Percentiles rank a stretch among this genome's conserved stretches.
Evolutionary conservation across 2,329 filamentous ascomycete species (phyloP).

Genomic region (Helicocarpus griseus): DNA sequence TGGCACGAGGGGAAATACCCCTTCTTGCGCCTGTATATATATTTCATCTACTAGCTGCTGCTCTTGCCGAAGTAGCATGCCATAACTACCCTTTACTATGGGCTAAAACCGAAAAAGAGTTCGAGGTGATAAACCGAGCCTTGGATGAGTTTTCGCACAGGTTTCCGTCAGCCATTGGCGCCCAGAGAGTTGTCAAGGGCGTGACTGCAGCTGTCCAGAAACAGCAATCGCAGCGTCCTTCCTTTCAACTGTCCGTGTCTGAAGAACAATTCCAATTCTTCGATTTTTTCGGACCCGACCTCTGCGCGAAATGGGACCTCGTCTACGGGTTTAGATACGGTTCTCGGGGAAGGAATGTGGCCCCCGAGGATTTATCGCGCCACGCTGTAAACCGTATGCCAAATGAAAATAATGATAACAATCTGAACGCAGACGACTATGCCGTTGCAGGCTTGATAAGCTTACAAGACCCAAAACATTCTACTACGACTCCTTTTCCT

Average conservation of each 20-base stretch:
- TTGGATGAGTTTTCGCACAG: slow-evolving; percentile 11
- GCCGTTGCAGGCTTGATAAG: slow-evolving; percentile 1
- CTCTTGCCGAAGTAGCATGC: slow-evolving; percentile 11
- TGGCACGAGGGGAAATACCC: slow-evolving; percentile 11
- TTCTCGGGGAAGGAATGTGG: not conserved
- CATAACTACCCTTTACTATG: slow-evolving; percentile 11
- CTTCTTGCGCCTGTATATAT: slow-evolving; percentile 11
- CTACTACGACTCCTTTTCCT: not conserved
- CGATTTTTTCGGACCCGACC: slow-evolving; percentile 4
- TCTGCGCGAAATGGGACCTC: slow-evolving; percentile 6
- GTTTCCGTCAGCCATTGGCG: slow-evolving; percentile 12
- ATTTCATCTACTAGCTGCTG: slow-evolving; percentile 13
- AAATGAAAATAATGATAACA: not conserved
- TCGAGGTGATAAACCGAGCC: slow-evolving; percentile 9
- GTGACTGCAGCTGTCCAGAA: slow-evolving; percentile 3
- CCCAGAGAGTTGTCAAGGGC: slow-evolving; percentile 10
- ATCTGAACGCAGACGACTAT: slow-evolving; percentile 2
- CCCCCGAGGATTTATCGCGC: not conserved
- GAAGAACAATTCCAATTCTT: slow-evolving; percentile 3
- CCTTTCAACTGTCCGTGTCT: not conserved
- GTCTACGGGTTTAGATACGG: slow-evolving; percentile 1
- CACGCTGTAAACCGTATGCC: not conserved
- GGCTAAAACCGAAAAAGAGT: slow-evolving; percentile 6
- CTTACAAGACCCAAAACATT: slow-evolving; percentile 1
- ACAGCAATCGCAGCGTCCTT: slow-evolving; percentile 3